Evolutionary conservation across 2,329 filamentous ascomycete species (phyloP).

Genomic region (Trichoderma sp.): DNA sequence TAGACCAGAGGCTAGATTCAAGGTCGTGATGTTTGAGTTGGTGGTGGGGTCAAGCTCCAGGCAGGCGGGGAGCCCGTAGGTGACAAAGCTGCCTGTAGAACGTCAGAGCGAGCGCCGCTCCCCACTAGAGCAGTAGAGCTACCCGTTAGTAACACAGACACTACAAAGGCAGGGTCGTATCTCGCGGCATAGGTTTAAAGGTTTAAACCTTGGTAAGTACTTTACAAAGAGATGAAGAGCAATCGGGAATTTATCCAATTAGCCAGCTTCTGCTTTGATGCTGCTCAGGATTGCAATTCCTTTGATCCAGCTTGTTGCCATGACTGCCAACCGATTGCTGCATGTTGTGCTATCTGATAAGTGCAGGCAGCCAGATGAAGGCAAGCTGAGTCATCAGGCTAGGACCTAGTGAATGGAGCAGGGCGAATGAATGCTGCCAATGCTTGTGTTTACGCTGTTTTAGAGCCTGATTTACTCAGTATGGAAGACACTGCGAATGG

Average conservation of each 20-base stretch:
- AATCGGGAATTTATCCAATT: neutral
- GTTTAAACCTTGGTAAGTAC: neutral
- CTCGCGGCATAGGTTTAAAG: neutral
- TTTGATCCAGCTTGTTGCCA: neutral
- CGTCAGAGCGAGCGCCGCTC: neutral
- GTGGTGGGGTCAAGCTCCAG: constrained; percentile 21
- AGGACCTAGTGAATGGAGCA: neutral
- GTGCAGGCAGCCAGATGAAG: neutral
- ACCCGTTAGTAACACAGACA: neutral
- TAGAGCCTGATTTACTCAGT: neutral
- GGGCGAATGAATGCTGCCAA: neutral
- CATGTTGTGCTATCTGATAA: neutral
- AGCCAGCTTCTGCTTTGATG: neutral
- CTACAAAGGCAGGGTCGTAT: neutral
- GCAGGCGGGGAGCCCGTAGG: constrained; percentile 8
- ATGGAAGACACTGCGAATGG: neutral
- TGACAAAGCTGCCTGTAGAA: neutral
- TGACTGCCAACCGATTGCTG: neutral
- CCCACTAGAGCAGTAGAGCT: constrained; percentile 1
- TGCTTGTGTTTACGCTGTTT: neutral
- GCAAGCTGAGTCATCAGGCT: neutral
- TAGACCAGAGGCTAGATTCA: neutral
- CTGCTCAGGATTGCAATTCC: neutral
- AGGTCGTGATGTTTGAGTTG: neutral
- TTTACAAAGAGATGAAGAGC: neutral